A percentile compares a stretch with the other conserved stretches of the same genome.
Conservation (phyloP, 2,329 filamentous ascomycete species). For the Claviceps sp. region DNA sequence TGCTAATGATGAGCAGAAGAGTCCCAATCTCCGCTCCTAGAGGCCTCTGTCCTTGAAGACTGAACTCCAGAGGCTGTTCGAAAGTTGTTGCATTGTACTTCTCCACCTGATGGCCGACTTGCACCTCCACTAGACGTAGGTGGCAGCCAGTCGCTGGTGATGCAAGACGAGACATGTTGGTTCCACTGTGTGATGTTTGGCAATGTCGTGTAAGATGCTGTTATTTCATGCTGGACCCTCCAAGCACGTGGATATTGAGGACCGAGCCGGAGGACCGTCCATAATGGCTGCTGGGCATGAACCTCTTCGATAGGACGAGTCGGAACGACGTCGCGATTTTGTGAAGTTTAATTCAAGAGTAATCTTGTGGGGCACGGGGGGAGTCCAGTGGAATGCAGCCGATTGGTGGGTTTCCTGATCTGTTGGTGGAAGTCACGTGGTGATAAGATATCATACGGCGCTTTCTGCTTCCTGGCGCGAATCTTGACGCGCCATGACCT, state of each 20-base stretch:
- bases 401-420: conserved; percentile 11
- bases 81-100: neutral
- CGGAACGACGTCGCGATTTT: neutral
- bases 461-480: neutral
- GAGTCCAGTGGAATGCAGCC: conserved; percentile 10
- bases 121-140: conserved; percentile 3
- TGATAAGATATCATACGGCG: neutral
- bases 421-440: neutral
- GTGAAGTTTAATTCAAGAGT: neutral
- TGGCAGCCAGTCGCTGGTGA: conserved; percentile 6
- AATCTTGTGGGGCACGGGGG: neutral
- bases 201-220: neutral
- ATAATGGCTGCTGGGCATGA: too few species aligned
- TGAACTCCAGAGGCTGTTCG: conserved; percentile 3
- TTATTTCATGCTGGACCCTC: neutral
- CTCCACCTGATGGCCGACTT: conserved; percentile 2
- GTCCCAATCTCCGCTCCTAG: conserved; percentile 2
- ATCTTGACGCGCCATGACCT: conserved; percentile 1
- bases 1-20: conserved; percentile 1
- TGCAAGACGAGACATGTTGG: conserved; percentile 2
- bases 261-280: too few species aligned
- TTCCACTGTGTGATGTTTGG: too few species aligned
- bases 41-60: conserved; percentile 3
- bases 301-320: too few species aligned
- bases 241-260: too few species aligned